Percentiles rank a stretch among this genome's conserved stretches.
phyloP scores from a whole-genome alignment of 2,329 filamentous ascomycete genomes.

The Ascochyta rabiei region DNA sequence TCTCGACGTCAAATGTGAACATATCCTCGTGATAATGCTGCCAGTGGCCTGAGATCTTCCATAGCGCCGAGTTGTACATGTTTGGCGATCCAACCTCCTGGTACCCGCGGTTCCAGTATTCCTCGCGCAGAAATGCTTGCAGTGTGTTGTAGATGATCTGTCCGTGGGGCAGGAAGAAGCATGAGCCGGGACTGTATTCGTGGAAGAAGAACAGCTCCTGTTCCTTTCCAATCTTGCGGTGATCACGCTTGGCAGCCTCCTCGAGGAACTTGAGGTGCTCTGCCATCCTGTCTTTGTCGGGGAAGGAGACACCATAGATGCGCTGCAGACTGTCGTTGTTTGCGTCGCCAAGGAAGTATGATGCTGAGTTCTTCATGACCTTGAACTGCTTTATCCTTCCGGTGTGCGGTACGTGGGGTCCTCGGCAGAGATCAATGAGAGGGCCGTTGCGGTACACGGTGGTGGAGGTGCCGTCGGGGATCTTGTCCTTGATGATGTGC shows the following conservation, averaged over 20 bases:
- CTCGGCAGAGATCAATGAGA: constrained; percentile 92
- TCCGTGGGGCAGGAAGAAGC: constrained; percentile 91
- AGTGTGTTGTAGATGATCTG: constrained; percentile 92
- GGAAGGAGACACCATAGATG: constrained; percentile 96
- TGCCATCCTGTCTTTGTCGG: constrained; percentile 92
- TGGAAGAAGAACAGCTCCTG: constrained; percentile 99
- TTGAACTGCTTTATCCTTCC: constrained; percentile 93
- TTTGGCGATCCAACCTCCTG: constrained; percentile 95
- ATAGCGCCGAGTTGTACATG: constrained; percentile 92
- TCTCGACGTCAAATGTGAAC: constrained; percentile 85
- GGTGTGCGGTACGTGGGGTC: constrained; percentile 92
- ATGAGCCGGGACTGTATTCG: constrained; percentile 87
- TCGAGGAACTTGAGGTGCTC: constrained; percentile 95
- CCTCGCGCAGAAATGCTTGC: constrained; percentile 76
- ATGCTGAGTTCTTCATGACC: constrained; percentile 84
- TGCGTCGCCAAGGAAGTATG: constrained; percentile 93
- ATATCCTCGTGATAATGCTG: constrained; percentile 92
- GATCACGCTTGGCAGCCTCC: constrained; percentile 97
- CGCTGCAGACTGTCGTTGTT: constrained; percentile 94
- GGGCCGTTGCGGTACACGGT: constrained; percentile 95
- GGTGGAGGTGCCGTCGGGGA: constrained; percentile 84
- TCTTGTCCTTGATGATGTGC: constrained; percentile 93
- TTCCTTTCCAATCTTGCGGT: constrained; percentile 89
- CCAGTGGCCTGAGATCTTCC: constrained; percentile 97
- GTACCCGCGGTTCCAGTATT: constrained; percentile 94